These are phyloP conservation scores for Pleurotus cornucopiae DNA, from an alignment of 768 basidiomycete species.

Conservation along the genomic window DNA sequence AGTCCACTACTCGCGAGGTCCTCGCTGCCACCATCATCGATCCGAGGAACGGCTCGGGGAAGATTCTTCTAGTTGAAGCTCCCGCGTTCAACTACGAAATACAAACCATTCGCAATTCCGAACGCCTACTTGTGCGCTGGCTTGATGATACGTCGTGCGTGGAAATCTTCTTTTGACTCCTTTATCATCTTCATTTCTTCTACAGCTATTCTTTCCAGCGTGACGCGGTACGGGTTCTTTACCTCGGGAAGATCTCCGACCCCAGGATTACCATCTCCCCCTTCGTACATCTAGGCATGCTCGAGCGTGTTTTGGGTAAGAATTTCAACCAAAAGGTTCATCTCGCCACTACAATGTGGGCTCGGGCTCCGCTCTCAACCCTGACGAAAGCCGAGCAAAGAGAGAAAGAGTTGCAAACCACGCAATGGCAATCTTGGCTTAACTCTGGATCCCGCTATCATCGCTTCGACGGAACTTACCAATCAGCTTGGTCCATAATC, in stretches of 20 bases:
- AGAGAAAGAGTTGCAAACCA: slow-evolving; percentile 29
- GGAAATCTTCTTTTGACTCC: neutral
- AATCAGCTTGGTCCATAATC: slow-evolving; percentile 34
- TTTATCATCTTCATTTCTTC: neutral
- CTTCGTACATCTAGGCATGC: slow-evolving; percentile 9
- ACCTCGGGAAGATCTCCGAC: slow-evolving; percentile 36
- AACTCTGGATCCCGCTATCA: slow-evolving; percentile 31
- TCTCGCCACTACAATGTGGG: slow-evolving; percentile 44
- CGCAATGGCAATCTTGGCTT: slow-evolving; percentile 41
- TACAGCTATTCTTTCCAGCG: slow-evolving; percentile 15
- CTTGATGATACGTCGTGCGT: neutral
- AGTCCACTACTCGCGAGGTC: neutral
- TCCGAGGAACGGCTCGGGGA: neutral
- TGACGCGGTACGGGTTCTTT: slow-evolving; percentile 28
- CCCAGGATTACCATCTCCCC: slow-evolving; percentile 18
- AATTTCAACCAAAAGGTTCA: slow-evolving; percentile 35
- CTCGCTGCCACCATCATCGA: neutral
- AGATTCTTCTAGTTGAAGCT: neutral
- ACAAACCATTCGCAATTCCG: neutral
- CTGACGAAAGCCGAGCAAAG: slow-evolving; percentile 27
- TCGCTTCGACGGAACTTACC: slow-evolving; percentile 28
- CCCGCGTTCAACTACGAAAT: slow-evolving; percentile 5
- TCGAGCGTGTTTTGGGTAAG: slow-evolving; percentile 23
- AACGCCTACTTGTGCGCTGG: slow-evolving; percentile 2
- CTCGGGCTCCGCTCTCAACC: slow-evolving; percentile 18